These are phyloP conservation scores for Phytopythium ostracodes DNA, from an alignment of 352 stramenopile species.

Conservation along the genomic window DNA sequence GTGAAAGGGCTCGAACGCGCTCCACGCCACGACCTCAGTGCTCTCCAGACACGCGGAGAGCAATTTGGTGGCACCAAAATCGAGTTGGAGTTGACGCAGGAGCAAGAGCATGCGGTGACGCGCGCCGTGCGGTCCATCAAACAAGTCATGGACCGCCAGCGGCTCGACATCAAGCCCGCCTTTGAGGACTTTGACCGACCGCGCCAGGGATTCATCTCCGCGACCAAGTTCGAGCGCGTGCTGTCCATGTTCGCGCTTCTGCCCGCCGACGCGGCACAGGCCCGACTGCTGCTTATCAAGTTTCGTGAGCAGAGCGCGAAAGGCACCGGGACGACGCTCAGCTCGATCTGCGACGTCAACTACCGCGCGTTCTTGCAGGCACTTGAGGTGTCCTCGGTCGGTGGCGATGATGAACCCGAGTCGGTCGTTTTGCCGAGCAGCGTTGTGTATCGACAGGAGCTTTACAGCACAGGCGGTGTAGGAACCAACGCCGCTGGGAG, in stretches of 20 bases:
- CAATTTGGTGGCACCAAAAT: conserved; percentile 54
- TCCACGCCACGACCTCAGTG: conserved; percentile 50
- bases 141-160: conserved; percentile 55
- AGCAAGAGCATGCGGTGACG: conserved; percentile 55
- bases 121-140: conserved; percentile 42
- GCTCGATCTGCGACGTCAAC: conserved; percentile 78
- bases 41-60: conserved; percentile 39
- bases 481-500: conserved; percentile 21
- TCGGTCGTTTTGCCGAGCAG: conserved; percentile 37
- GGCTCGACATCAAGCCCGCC: conserved; percentile 71
- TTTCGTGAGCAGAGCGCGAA: conserved; percentile 62
- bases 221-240: conserved; percentile 79
- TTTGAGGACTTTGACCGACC: conserved; percentile 83
- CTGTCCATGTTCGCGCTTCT: conserved; percentile 71
- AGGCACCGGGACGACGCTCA: conserved; percentile 39
- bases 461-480: conserved; percentile 34
- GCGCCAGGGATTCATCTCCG: conserved; percentile 75
- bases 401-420: conserved; percentile 12
- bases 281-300: conserved; percentile 63
- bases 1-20: conserved; percentile 65
- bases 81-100: conserved; percentile 43
- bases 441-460: conserved; percentile 54
- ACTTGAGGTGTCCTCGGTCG: conserved; percentile 38
- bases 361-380: conserved; percentile 78
- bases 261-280: conserved; percentile 36